Evolutionary conservation across 495 filamentous ascomycete genomes (phyloP).

Genomic region (Tuber calosporum): DNA sequence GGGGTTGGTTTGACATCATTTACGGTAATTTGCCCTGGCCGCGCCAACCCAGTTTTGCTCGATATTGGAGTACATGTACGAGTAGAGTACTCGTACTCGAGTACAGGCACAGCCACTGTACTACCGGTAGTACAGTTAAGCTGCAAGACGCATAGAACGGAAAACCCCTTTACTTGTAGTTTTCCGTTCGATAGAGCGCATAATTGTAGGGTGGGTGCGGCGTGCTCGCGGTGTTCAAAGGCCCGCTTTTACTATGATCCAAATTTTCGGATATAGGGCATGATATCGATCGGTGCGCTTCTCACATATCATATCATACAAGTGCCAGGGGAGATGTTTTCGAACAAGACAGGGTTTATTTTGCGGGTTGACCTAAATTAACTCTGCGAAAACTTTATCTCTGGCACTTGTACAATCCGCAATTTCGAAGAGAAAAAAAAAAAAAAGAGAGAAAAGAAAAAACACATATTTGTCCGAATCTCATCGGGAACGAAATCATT

Average conservation of each 20-base stretch:
- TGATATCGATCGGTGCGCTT: neutral
- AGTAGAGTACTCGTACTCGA: neutral
- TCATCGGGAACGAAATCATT: neutral
- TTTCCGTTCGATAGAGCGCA: neutral
- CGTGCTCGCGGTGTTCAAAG: neutral
- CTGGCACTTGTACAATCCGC: too few relatives aligned
- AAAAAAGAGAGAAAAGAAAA: neutral
- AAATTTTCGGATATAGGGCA: neutral
- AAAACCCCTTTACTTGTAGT: neutral
- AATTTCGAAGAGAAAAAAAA: neutral
- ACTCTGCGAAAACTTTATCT: too few relatives aligned
- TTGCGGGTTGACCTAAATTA: too few relatives aligned
- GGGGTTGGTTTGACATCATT: neutral
- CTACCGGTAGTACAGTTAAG: neutral
- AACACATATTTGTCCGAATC: slow-evolving; percentile 4
- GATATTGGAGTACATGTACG: neutral
- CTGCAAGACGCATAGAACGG: neutral
- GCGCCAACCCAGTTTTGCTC: too few relatives aligned
- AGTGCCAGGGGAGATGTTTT: too few relatives aligned
- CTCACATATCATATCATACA: too few relatives aligned
- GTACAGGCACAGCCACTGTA: neutral
- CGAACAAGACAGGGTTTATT: too few relatives aligned
- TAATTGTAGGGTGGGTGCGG: neutral
- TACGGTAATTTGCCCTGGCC: neutral
- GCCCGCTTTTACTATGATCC: neutral